Conservation (phyloP, 257 asterid genomes). For the Gynochthodes officinalis region DNA sequence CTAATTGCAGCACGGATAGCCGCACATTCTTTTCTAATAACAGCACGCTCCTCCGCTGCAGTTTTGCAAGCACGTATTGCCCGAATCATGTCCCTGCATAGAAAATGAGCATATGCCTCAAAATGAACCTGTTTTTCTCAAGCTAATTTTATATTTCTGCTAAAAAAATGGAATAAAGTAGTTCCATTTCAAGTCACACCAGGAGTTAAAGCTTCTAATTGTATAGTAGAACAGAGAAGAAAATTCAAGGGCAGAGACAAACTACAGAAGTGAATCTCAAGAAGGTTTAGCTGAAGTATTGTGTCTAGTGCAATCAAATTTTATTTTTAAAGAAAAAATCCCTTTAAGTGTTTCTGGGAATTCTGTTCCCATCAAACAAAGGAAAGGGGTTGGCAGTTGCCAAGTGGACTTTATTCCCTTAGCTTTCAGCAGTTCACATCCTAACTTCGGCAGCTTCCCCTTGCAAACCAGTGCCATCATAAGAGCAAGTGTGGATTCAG, state of each 20-base stretch:
- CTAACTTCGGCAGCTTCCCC: background rate
- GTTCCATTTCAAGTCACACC: background rate
- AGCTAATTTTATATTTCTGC: background rate
- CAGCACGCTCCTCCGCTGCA: conserved; percentile 99
- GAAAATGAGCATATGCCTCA: conserved; percentile 9
- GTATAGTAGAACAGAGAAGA: background rate
- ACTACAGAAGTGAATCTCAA: background rate
- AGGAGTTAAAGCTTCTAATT: background rate
- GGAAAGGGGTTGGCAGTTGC: background rate
- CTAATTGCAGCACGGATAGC: conserved; percentile 93
- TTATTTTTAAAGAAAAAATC: no score
- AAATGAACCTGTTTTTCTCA: conserved; percentile 1
- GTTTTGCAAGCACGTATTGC: conserved; percentile 95
- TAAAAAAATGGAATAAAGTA: background rate
- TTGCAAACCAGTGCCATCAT: background rate
- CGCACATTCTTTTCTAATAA: conserved; percentile 96
- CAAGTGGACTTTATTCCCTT: background rate
- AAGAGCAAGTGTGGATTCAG: background rate
- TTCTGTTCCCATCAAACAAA: background rate
- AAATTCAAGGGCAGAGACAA: background rate
- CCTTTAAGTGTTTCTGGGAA: background rate
- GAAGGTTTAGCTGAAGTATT: background rate
- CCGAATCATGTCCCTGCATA: conserved; percentile 97
- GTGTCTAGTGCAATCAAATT: no score
- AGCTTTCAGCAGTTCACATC: no score